Evolutionary conservation across 2,329 filamentous ascomycete species (phyloP).

Genomic region (Epichloe sibirici): DNA sequence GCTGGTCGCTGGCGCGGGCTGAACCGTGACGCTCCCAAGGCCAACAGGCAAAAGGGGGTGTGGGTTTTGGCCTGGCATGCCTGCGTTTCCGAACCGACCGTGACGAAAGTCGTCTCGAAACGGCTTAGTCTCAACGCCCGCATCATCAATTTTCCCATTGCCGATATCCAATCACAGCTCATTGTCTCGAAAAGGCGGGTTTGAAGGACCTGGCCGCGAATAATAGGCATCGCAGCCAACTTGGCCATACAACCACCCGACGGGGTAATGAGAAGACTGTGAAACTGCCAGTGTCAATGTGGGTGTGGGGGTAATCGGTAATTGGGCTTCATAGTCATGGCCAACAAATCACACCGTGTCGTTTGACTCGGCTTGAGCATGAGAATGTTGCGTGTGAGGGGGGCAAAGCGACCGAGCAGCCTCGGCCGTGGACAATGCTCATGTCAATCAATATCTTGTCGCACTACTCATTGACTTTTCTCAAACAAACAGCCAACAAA

Average conservation of each 20-base stretch:
- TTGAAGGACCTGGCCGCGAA: constrained; percentile 1
- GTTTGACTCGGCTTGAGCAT: no score
- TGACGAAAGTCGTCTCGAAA: neutral
- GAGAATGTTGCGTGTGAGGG: no score
- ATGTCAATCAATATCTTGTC: no score
- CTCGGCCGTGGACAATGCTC: no score
- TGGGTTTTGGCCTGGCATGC: constrained; percentile 5
- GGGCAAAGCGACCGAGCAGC: no score
- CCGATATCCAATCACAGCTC: neutral
- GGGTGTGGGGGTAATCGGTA: no score
- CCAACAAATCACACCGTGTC: no score
- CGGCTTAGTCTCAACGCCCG: neutral
- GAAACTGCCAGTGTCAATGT: no score
- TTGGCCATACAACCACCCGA: neutral
- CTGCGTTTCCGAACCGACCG: neutral
- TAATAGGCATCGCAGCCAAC: constrained; percentile 2
- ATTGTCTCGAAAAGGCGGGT: neutral
- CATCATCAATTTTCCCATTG: constrained; percentile 7
- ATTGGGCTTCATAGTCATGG: no score
- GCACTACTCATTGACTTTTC: no score
- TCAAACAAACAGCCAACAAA: no score
- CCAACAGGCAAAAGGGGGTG: constrained; percentile 10
- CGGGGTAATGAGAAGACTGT: no score
- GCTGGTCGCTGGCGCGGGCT: constrained; percentile 11
- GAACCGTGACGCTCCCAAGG: constrained; percentile 15